Evolutionary conservation across 2,329 filamentous ascomycete species (phyloP).

Genomic region (Beauveria caledonica): DNA sequence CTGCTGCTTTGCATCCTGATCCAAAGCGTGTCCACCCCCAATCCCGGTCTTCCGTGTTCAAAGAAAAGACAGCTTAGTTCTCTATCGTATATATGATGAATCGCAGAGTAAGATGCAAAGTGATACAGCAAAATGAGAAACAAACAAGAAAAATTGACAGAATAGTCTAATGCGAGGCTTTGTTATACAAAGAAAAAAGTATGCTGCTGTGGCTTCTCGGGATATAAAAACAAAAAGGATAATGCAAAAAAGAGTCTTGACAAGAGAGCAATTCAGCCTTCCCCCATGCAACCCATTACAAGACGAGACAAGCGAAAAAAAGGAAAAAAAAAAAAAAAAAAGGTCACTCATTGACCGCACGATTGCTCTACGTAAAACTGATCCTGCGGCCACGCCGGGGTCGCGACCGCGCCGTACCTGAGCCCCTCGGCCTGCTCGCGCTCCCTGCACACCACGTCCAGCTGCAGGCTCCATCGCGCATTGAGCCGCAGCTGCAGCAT

Average conservation of each 20-base stretch:
- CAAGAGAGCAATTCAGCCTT: background rate
- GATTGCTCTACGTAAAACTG: background rate
- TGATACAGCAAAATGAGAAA: too few species aligned
- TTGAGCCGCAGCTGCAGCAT: constrained; percentile 36
- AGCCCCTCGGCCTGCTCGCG: constrained; percentile 37
- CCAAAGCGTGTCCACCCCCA: too few species aligned
- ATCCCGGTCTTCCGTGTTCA: too few species aligned
- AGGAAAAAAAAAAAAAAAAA: background rate
- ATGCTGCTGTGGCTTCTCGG: background rate
- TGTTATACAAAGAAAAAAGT: background rate
- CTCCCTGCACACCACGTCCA: constrained; percentile 45
- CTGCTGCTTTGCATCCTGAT: too few species aligned
- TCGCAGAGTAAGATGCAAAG: too few species aligned
- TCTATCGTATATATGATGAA: too few species aligned
- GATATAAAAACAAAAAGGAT: background rate
- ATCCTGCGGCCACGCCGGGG: constrained; percentile 25
- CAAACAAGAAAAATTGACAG: background rate
- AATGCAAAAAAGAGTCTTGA: background rate
- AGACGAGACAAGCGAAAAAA: background rate
- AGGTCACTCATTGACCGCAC: too few species aligned
- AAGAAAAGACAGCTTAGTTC: too few species aligned
- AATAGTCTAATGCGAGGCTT: background rate
- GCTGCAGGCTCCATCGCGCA: constrained; percentile 43
- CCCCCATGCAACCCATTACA: too few species aligned
- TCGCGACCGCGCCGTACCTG: constrained; percentile 31